Conservation (phyloP, 176 grass and related monocot species). For the Otatea glauca region DNA sequence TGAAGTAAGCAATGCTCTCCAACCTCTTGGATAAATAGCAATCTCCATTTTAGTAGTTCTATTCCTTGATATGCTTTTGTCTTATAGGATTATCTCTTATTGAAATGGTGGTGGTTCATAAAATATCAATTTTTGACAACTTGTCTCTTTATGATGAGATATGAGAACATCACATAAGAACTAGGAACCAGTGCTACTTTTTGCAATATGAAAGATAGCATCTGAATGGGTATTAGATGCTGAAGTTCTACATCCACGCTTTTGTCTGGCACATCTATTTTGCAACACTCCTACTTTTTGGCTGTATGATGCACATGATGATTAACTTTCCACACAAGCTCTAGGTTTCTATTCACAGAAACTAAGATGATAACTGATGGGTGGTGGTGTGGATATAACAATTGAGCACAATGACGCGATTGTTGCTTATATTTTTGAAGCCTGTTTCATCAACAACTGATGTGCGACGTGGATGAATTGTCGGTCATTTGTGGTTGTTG, state of each 20-base stretch:
- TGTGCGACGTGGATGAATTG: not conserved
- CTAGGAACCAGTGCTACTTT: constrained; percentile 2
- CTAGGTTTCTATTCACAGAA: not conserved
- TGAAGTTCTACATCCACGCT: not conserved
- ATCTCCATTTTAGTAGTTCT: constrained; percentile 6
- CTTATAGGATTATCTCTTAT: not conserved
- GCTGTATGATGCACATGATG: not conserved
- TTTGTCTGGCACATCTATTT: constrained; percentile 11
- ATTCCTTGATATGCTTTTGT: not conserved
- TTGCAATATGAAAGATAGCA: not conserved
- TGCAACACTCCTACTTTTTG: not conserved
- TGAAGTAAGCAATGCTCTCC: constrained; percentile 74
- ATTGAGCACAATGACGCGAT: not conserved
- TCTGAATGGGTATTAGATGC: constrained; percentile 4
- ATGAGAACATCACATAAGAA: constrained; percentile 1
- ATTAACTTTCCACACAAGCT: not conserved
- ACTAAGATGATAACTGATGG: not conserved
- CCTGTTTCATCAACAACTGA: constrained; percentile 8
- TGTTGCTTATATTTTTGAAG: constrained; percentile 2
- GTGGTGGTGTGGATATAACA: not conserved
- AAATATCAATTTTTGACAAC: not conserved
- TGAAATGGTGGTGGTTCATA: not conserved
- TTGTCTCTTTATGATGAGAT: constrained; percentile 11
- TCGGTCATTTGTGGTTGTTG: constrained; percentile 19
- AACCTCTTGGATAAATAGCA: constrained; percentile 8